Evolutionary conservation across 345 rosid genomes (phyloP), one percentile per base, ranked within the genome.

Genomic region (Cochlearia excelsa): DNA sequence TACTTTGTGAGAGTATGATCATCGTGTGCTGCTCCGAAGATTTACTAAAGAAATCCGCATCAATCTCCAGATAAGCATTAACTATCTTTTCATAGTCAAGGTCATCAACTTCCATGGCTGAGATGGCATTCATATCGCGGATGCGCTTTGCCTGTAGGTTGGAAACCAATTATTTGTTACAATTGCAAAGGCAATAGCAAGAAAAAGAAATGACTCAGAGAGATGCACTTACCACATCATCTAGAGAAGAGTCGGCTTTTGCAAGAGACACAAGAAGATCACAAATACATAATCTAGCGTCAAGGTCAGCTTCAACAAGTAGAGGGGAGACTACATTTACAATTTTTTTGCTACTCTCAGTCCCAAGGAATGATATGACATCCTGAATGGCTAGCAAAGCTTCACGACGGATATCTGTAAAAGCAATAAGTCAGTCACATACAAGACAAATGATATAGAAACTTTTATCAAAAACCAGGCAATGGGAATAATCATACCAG

Each of bases 11-110:
- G 75, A 89, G 75, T 71, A 93, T 61, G 57, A 84, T 72, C 63
- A 79, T 61, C 4, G 80, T 76, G 26, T 86, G 85, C 68, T 84
- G 88, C 77, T 71, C 82, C 23, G 67, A 71, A 33, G 78, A 40
- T 48, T 78, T 71, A 38, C 28, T 31, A 74, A 89, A 93, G 59
- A 80, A 79, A 51, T 71, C 76, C 35, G 68, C 50, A 43, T 71
- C 57, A 68, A 93, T 82, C 67, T 74, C 81, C 68, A 67, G 86
- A 73, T 89, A 89, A 45, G 97, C 87, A 70, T 59, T 67, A 60
- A 74, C 60, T 45, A 92, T 72, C 44, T 64, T 63, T 47, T 89
- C 97, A 70, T 82, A 89, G 81, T 93, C 99, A 67, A 89, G 90
- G 59, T 75, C 95, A 46, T 72, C 95, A 66, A 82, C 68, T 74